These are phyloP conservation scores for Lactarius quietus DNA, from an alignment of 768 basidiomycete genomes.

Conservation along the genomic window DNA sequence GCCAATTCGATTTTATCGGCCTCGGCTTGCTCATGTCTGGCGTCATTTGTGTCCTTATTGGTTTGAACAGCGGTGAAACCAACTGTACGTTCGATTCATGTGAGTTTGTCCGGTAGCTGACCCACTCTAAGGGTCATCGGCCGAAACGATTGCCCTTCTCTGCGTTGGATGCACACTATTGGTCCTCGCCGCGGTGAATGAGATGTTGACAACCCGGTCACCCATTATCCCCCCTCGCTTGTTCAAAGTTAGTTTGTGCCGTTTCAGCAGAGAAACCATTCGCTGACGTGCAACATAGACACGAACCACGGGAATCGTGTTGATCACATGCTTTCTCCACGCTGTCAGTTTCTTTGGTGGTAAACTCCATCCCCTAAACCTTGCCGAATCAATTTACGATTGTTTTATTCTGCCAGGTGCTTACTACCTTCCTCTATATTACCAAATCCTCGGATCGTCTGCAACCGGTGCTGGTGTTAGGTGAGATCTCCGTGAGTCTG, in stretches of 20 bases:
- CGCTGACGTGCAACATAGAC: constrained; percentile 41
- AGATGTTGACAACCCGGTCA: constrained; percentile 56
- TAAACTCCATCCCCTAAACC: constrained; percentile 16
- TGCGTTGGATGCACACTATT: constrained; percentile 54
- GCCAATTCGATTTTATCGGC: constrained; percentile 70
- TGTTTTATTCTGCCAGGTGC: constrained; percentile 36
- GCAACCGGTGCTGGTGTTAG: constrained; percentile 66
- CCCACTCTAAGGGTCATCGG: constrained; percentile 46
- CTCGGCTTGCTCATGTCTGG: constrained; percentile 59
- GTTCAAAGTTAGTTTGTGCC: constrained; percentile 49
- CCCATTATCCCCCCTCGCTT: constrained; percentile 73
- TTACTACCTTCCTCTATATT: constrained; percentile 74
- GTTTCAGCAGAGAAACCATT: background rate
- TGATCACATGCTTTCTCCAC: constrained; percentile 59
- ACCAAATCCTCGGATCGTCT: constrained; percentile 71
- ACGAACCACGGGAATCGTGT: constrained; percentile 61
- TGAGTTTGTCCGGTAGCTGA: background rate
- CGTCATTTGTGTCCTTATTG: constrained; percentile 64
- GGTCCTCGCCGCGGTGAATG: constrained; percentile 51
- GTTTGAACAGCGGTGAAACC: constrained; percentile 67
- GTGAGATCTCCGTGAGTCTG: constrained; percentile 36
- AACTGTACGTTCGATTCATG: constrained; percentile 46
- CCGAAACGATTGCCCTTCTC: constrained; percentile 61
- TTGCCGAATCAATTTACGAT: background rate
- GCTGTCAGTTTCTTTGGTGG: constrained; percentile 59